Base-by-base conservation (phyloP, 2,329 filamentous ascomycete species). In the Camillea tinctor region DNA sequence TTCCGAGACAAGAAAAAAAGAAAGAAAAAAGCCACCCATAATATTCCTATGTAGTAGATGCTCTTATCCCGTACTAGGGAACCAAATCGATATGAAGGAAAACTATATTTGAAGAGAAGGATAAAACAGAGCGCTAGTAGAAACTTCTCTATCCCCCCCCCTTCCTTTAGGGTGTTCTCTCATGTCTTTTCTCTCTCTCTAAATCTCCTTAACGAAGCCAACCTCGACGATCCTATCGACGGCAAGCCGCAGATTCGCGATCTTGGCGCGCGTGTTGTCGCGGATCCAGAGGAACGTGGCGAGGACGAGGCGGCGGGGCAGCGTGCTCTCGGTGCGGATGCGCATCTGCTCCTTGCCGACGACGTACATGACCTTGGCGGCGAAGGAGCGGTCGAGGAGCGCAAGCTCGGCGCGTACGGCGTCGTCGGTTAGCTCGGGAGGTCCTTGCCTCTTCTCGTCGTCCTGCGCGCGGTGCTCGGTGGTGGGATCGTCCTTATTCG, bases 141-240 rank as follows among this genome's bases (percentile, higher is more conserved):
- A n/a, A n/a, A n/a, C n/a, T n/a, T n/a, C n/a, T n/a, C n/a, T n/a
- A n/a, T n/a, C n/a, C n/a, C n/a, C n/a, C n/a, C n/a, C n/a, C n/a
- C n/a, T n/a, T n/a, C n/a, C n/a, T n/a, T n/a, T n/a, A n/a, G n/a
- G n/a, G n/a, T n/a, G n/a, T n/a, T n/a, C n/a, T n/a, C n/a, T n/a
- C n/a, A n/a, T n/a, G n/a, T n/a, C n/a, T n/a, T n/a, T n/a, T n/a
- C n/a, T n/a, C 26, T 11, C 26, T 50, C 54, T 20, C 48, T 64
- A 72, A 21, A 89, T 85, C 63, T 89, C 85, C 73, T 88, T 89
- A 1, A 89, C 80, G 69, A 89, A 90, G 0, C 88, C 88, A 19
- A 90, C 86, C 74, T 90, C 88, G 19, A 90, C 82, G 53, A 90
- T 71, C 54, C 81, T 80, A 60, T 89, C 86, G 60, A 83, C 80